These are phyloP conservation scores for Magnolia kwangsiensis DNA, from an alignment of 164 flowering plant species.

Conservation along the genomic window DNA sequence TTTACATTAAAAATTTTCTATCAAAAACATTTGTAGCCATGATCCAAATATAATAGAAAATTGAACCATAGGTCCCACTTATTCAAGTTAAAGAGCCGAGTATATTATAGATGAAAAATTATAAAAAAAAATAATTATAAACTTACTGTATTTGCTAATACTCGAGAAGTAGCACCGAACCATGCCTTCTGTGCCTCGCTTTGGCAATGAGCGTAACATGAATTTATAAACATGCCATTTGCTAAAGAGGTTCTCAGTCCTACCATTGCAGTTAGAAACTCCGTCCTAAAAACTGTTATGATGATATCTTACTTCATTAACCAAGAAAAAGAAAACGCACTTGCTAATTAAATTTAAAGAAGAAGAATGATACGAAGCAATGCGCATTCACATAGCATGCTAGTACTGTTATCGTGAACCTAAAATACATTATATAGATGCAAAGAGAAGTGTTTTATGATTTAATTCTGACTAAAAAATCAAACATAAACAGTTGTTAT, in stretches of 20 bases:
- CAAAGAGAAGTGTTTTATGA: too few species aligned
- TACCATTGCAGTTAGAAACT: constrained; percentile 53
- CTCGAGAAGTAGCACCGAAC: constrained; percentile 59
- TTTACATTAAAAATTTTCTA: neutral
- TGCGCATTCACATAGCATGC: too few species aligned
- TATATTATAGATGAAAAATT: neutral
- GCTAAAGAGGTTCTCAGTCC: constrained; percentile 34
- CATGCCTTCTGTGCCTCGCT: constrained; percentile 78
- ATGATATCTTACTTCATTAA: neutral
- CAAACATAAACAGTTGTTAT: too few species aligned
- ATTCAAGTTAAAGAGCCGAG: too few species aligned
- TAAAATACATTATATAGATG: too few species aligned
- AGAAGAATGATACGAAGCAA: too few species aligned
- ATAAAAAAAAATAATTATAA: neutral
- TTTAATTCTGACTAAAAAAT: too few species aligned
- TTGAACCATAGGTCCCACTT: too few species aligned
- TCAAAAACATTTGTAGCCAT: neutral
- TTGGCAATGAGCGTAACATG: constrained; percentile 91
- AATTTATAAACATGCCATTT: constrained; percentile 66
- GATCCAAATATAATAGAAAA: neutral
- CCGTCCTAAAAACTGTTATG: constrained; percentile 55
- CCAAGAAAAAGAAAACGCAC: neutral
- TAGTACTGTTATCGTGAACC: too few species aligned
- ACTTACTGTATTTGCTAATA: constrained; percentile 46
- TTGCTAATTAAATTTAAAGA: too few species aligned